phyloP scores from a whole-genome alignment of 306 rosid genomes.

The Potentilla sterilis region DNA sequence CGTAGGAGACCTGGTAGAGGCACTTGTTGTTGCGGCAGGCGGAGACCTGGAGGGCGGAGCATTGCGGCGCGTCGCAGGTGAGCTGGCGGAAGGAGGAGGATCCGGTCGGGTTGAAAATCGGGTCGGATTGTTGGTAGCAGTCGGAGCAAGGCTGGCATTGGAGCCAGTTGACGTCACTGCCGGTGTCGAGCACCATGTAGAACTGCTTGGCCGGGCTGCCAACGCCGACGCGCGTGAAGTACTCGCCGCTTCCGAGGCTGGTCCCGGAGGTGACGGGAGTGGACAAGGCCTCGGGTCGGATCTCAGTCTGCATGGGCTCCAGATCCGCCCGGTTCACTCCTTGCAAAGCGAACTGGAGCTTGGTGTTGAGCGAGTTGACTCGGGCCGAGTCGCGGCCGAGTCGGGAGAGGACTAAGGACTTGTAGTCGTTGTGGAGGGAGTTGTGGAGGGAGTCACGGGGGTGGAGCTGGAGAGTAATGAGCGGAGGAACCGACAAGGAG shows the following conservation, averaged over 20 bases:
- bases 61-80: slow-evolving; percentile 54
- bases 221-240: slow-evolving; percentile 69
- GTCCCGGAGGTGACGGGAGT: slow-evolving; percentile 68
- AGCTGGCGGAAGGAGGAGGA: slow-evolving; percentile 55
- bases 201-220: slow-evolving; percentile 58
- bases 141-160: slow-evolving; percentile 86
- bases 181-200: slow-evolving; percentile 88
- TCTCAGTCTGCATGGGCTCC: slow-evolving; percentile 38
- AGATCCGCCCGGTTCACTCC: slow-evolving; percentile 45
- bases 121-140: slow-evolving; percentile 86
- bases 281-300: slow-evolving; percentile 53
- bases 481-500: slow-evolving; percentile 22
- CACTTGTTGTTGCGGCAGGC: slow-evolving; percentile 51
- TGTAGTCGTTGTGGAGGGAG: slow-evolving; percentile 47
- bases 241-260: slow-evolving; percentile 84
- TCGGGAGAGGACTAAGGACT: slow-evolving; percentile 39
- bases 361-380: slow-evolving; percentile 52
- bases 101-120: slow-evolving; percentile 53
- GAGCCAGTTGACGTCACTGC: slow-evolving; percentile 86
- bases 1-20: slow-evolving; percentile 78
- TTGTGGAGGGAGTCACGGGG: slow-evolving; percentile 46
- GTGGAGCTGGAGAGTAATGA: slow-evolving; percentile 38
- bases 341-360: slow-evolving; percentile 42
- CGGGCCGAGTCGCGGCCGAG: slow-evolving; percentile 75
- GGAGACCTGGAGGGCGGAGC: slow-evolving; percentile 40